These are phyloP conservation scores for Tylopilus vinaceipallidus DNA, from an alignment of 768 basidiomycete species.

Conservation along the genomic window DNA sequence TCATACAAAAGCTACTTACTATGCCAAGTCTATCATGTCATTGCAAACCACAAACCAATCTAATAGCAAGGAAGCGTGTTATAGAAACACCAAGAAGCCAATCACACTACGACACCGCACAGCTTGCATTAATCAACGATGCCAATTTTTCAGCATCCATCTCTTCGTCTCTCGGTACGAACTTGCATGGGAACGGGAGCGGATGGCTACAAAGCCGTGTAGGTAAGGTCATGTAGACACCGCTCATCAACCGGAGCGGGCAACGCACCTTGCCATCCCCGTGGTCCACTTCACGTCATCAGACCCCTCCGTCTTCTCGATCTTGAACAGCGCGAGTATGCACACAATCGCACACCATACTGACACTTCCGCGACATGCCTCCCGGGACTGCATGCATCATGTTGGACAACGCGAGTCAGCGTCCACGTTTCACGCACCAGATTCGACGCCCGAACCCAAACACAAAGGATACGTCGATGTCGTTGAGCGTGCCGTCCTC, in stretches of 20 bases:
- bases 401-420: not conserved
- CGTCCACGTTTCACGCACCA: conserved; percentile 8
- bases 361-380: conserved; percentile 20
- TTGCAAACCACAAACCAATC: too few relatives aligned
- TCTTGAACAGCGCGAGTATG: conserved; percentile 16
- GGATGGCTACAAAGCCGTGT: conserved; percentile 9
- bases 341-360: conserved; percentile 23
- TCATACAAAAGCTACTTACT: too few relatives aligned
- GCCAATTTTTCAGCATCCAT: too few relatives aligned
- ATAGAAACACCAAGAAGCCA: too few relatives aligned
- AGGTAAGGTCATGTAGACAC: not conserved
- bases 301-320: conserved; percentile 14
- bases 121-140: too few relatives aligned
- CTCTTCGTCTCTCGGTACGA: too few relatives aligned
- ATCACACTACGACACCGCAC: too few relatives aligned
- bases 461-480: not conserved
- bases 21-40: too few relatives aligned
- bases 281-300: conserved; percentile 18
- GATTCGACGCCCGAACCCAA: conserved; percentile 22
- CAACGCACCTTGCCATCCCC: conserved; percentile 13
- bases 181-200: conserved; percentile 20
- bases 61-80: too few relatives aligned
- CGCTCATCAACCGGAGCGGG: not conserved
- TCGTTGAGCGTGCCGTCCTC: not conserved
- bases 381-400: conserved; percentile 13